Percentiles rank a stretch among this genome's conserved stretches.
Conservation (phyloP, 495 filamentous ascomycete species). For the Neurospora africana region DNA sequence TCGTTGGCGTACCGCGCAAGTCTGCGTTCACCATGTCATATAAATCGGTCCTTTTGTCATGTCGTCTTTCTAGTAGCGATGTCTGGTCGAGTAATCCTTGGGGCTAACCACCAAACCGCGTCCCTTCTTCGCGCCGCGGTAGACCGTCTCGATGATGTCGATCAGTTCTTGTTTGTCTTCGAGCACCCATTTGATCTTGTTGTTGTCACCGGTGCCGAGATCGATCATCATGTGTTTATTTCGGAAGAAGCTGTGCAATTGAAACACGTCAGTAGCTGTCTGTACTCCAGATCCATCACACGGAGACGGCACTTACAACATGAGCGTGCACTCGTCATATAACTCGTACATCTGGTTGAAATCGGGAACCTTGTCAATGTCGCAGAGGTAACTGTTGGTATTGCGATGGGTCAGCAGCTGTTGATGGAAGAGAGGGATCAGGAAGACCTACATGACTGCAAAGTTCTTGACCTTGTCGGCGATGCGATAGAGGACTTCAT, state of each 20-base stretch:
- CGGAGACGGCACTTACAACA: slow-evolving; percentile 20
- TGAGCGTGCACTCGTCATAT: slow-evolving; percentile 61
- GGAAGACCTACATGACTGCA: slow-evolving; percentile 53
- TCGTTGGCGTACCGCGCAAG: neutral
- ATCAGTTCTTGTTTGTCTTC: slow-evolving; percentile 99
- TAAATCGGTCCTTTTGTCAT: neutral
- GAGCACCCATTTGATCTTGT: slow-evolving; percentile 87
- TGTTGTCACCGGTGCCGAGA: slow-evolving; percentile 97
- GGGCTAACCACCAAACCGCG: slow-evolving; percentile 91
- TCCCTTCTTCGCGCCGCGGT: slow-evolving; percentile 94
- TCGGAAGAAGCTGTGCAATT: slow-evolving; percentile 58
- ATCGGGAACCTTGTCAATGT: slow-evolving; percentile 89
- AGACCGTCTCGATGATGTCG: slow-evolving; percentile 97
- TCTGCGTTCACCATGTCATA: neutral
- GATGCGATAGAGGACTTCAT: slow-evolving; percentile 88
- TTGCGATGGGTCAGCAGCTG: neutral
- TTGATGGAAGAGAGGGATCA: neutral
- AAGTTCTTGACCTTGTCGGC: slow-evolving; percentile 81
- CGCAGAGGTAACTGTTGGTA: slow-evolving; percentile 63
- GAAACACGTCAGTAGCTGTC: slow-evolving; percentile 23
- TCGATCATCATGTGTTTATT: slow-evolving; percentile 99
- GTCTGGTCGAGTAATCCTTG: slow-evolving; percentile 83
- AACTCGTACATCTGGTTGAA: slow-evolving; percentile 93
- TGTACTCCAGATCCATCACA: neutral
- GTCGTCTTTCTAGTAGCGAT: slow-evolving; percentile 52